Evolutionary conservation across 2,329 filamentous ascomycete species (phyloP).

Genomic region (Fusarium pseudoanthophilum): DNA sequence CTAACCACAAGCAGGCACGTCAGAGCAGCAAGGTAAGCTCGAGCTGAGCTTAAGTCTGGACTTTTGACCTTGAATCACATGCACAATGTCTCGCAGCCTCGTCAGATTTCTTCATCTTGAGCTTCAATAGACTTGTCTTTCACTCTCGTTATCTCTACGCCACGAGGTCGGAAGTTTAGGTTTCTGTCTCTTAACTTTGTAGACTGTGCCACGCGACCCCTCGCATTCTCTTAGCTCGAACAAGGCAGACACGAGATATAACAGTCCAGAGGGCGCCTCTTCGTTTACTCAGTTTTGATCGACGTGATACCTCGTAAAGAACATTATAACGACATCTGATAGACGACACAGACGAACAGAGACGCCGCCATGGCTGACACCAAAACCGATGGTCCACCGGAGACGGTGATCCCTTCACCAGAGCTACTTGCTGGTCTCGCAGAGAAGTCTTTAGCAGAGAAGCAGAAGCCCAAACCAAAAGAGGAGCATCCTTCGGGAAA

Average conservation of each 20-base stretch:
- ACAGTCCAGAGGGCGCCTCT: constrained; percentile 8
- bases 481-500: constrained; percentile 65
- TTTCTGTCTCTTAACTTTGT: not conserved
- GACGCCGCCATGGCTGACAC: constrained; percentile 42
- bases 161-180: constrained; percentile 22
- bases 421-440: constrained; percentile 43
- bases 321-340: not conserved
- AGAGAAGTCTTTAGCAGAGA: constrained; percentile 26
- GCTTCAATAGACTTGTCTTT: not conserved
- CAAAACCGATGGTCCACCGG: constrained; percentile 37
- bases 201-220: constrained; percentile 37
- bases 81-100: constrained; percentile 39
- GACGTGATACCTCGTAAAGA: constrained; percentile 3
- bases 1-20: constrained; percentile 17
- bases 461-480: constrained; percentile 3
- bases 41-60: constrained; percentile 2
- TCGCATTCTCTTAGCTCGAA: constrained; percentile 20
- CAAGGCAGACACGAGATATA: constrained; percentile 27
- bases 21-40: constrained; percentile 11
- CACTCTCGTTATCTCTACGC: not conserved
- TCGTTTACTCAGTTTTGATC: not conserved
- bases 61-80: constrained; percentile 40
- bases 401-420: constrained; percentile 45
- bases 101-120: constrained; percentile 10
- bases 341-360: constrained; percentile 1